Conservation (phyloP, 106 monocot species). For the Apostasia ramifera region DNA sequence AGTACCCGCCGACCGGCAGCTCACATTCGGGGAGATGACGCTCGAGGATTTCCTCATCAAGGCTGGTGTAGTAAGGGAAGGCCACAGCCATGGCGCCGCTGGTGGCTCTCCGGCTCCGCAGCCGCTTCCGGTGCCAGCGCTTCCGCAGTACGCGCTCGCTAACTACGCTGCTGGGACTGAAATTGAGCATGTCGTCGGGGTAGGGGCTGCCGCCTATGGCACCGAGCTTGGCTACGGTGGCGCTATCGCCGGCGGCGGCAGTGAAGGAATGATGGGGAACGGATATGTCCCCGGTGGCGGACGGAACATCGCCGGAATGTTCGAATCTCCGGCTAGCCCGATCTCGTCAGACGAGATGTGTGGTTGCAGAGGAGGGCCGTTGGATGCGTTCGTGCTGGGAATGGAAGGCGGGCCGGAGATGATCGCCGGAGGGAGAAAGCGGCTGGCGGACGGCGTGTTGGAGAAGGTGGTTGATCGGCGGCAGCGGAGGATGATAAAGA, state of each 20-base stretch:
- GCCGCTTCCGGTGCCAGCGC: neutral
- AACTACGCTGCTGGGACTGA: neutral
- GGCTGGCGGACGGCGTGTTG: conserved; percentile 14
- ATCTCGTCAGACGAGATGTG: conserved; percentile 24
- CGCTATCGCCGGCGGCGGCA: neutral
- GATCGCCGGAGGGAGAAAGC: conserved; percentile 16
- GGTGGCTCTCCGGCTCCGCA: neutral
- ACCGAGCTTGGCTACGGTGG: neutral
- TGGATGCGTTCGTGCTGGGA: conserved; percentile 1
- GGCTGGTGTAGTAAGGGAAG: conserved; percentile 52
- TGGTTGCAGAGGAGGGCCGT: neutral
- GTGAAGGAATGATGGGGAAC: conserved; percentile 10
- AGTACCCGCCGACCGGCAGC: conserved; percentile 9
- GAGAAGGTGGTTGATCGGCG: conserved; percentile 59
- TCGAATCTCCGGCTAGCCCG: conserved; percentile 31
- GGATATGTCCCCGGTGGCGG: conserved; percentile 10
- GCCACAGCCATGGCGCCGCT: neutral
- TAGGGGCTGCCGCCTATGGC: neutral
- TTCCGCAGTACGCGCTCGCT: conserved; percentile 1
- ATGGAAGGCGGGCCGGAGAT: neutral
- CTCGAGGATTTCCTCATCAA: conserved; percentile 54
- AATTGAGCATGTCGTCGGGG: neutral
- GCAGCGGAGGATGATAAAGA: conserved; percentile 68
- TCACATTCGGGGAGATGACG: conserved; percentile 56
- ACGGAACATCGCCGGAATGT: neutral